phyloP scores from a whole-genome alignment of 2,329 filamentous ascomycete genomes.

The Metarhizium robertsii region DNA sequence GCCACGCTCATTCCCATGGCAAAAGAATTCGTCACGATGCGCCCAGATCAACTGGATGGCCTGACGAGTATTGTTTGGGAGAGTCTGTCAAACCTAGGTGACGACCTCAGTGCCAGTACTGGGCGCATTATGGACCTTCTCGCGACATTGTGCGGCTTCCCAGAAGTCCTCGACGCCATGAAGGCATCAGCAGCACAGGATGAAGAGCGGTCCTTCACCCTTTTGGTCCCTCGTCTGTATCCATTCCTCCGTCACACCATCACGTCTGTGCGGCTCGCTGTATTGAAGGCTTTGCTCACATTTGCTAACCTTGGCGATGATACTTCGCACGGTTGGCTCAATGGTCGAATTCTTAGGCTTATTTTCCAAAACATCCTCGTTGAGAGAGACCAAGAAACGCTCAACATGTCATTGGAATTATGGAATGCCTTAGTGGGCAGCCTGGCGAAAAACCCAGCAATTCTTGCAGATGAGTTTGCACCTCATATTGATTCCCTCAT shows the following conservation, averaged over 20 bases:
- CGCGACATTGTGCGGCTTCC: slow-evolving; percentile 90
- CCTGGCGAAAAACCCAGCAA: slow-evolving; percentile 52
- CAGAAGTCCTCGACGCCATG: slow-evolving; percentile 88
- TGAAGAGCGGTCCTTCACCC: slow-evolving; percentile 79
- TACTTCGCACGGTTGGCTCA: slow-evolving; percentile 81
- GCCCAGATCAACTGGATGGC: slow-evolving; percentile 65
- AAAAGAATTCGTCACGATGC: slow-evolving; percentile 83
- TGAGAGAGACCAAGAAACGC: slow-evolving; percentile 75
- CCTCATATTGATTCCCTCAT: slow-evolving; percentile 73
- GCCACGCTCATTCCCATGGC: slow-evolving; percentile 96
- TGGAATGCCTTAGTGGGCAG: slow-evolving; percentile 72
- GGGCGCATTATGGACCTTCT: slow-evolving; percentile 97
- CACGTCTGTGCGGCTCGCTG: slow-evolving; percentile 85
- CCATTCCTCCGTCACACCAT: slow-evolving; percentile 96
- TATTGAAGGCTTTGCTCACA: slow-evolving; percentile 84
- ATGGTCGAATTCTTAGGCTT: slow-evolving; percentile 76
- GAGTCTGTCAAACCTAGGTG: slow-evolving; percentile 90
- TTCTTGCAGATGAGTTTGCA: slow-evolving; percentile 64
- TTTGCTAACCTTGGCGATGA: slow-evolving; percentile 81
- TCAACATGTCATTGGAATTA: slow-evolving; percentile 75
- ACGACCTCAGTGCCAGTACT: slow-evolving; percentile 93
- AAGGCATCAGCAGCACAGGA: slow-evolving; percentile 77
- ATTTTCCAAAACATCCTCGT: slow-evolving; percentile 94
- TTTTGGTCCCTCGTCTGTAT: slow-evolving; percentile 87
- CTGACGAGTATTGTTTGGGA: slow-evolving; percentile 96